These are phyloP conservation scores for Podospora fimiseda DNA, from an alignment of 495 filamentous ascomycete species.

Conservation along the genomic window DNA sequence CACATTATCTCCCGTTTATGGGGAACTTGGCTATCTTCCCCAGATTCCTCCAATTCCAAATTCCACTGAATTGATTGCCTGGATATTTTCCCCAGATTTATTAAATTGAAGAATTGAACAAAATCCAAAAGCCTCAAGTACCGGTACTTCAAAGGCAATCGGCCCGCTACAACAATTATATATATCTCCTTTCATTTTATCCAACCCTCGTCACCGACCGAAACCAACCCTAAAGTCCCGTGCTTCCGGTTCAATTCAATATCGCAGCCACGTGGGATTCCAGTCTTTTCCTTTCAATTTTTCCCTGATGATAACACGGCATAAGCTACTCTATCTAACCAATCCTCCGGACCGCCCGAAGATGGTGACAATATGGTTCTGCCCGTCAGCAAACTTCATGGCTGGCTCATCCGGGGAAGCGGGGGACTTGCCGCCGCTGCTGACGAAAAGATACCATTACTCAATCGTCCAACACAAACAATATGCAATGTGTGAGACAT, in stretches of 20 bases:
- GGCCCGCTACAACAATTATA: not conserved
- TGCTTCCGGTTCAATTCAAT: conserved; percentile 1
- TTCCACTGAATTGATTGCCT: too few relatives aligned
- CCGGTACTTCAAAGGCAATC: not conserved
- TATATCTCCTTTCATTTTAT: not conserved
- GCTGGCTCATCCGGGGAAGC: conserved; percentile 6
- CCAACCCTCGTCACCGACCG: not conserved
- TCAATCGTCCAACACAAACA: not conserved
- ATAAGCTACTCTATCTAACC: not conserved
- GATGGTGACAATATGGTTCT: not conserved
- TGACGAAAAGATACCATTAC: conserved; percentile 6
- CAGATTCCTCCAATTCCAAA: conserved; percentile 3
- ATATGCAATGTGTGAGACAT: too few relatives aligned
- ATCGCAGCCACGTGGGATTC: not conserved
- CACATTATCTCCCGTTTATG: not conserved
- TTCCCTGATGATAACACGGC: too few relatives aligned
- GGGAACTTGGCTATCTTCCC: conserved; percentile 1
- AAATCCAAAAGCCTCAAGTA: not conserved
- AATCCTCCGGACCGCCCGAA: not conserved
- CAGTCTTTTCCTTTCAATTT: not conserved
- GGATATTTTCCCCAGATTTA: too few relatives aligned
- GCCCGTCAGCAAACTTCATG: conserved; percentile 8
- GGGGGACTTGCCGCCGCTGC: not conserved
- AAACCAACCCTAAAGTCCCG: conserved; percentile 1
- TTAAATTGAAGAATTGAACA: not conserved